Conservation (phyloP, 2,329 filamentous ascomycete genomes). For the Phyllosticta citrichinensis region DNA sequence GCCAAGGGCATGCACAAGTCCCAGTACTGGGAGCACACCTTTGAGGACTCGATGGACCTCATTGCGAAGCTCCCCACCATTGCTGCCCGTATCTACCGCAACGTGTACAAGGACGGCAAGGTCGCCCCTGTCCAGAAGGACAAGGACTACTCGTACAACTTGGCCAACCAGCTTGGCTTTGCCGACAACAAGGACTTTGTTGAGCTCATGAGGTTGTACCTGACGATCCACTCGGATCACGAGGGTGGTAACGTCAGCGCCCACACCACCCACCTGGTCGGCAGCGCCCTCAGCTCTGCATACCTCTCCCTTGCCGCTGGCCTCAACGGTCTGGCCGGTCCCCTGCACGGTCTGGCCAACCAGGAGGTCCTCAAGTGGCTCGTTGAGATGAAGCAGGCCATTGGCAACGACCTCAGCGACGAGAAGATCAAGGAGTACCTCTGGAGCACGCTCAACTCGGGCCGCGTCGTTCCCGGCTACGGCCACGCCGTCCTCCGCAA, state of each 20-base stretch:
- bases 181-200: slow-evolving; percentile 91
- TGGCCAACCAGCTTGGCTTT: slow-evolving; percentile 98
- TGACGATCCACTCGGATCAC: slow-evolving; percentile 99
- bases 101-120: slow-evolving; percentile 99
- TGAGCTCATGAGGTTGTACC: slow-evolving; percentile 96
- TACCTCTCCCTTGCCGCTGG: slow-evolving; percentile 94
- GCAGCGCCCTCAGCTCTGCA: slow-evolving; percentile 90
- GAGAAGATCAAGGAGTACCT: slow-evolving; percentile 97
- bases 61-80: slow-evolving; percentile 99
- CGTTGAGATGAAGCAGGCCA: slow-evolving; percentile 91
- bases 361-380: slow-evolving; percentile 99
- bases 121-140: slow-evolving; percentile 92
- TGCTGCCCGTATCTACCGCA: slow-evolving; percentile 97
- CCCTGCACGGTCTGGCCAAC: slow-evolving; percentile 98
- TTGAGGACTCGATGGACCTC: slow-evolving; percentile 99
- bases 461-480: slow-evolving; percentile 95
- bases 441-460: slow-evolving; percentile 91
- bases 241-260: slow-evolving; percentile 98
- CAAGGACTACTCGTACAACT: slow-evolving; percentile 99
- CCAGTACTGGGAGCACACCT: slow-evolving; percentile 99
- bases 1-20: slow-evolving; percentile 99
- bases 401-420: slow-evolving; percentile 93
- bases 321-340: slow-evolving; percentile 95
- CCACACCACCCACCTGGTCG: slow-evolving; percentile 97
- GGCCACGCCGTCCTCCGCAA: slow-evolving; percentile 98